Base-by-base conservation (phyloP, 2,329 filamentous ascomycete genomes). In the Botrytis porri region DNA sequence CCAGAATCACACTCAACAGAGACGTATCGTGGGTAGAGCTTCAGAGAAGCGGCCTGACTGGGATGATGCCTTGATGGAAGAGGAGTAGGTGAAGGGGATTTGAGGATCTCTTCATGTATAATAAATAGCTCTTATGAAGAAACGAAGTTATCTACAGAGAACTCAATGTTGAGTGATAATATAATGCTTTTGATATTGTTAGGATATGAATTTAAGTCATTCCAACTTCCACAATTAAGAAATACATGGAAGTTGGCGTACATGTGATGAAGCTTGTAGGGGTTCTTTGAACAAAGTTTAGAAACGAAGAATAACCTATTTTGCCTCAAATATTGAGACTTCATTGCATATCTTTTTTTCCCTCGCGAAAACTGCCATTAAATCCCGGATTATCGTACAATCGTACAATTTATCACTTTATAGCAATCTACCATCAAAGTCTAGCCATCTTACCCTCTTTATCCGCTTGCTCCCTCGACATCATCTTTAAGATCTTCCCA, bases 401-500 rank as follows among this genome's bases (percentile, higher is more conserved):
- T 41, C 25, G 6, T 29, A 37, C n/a, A 57, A 39, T 2, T 62
- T 32, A 22, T 14, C 35, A 16, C 60, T 25, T 5, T n/a, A 29
- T 4, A 51, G 39, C 22, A 20, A n/a, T 29, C 4, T 25, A 29
- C 7, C 16, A 51, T 70, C 43, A 75, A 48, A 75, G 69, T 73
- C 62, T 75, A 57, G 74, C 70, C 67, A 66, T 74, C 37, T 22
- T 73, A 43, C 18, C 35, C 51, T 75, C 73, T 35, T 72, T 67
- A 39, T 71, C 71, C 1, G 60, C 72, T 71, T 63, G 35, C 20
- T 77, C 76, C 29, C 73, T 72, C 64, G 74, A 60, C 6, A 72
- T 41, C 39, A 72, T 69, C 67, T 74, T 75, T 78, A 87, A 70
- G 54, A 87, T 87, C 81, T 88, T 88, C 0, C 86, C 86, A 41